These are phyloP conservation scores for Haematococcus lacustris DNA, from an alignment of 139 green algal species.

Conservation along the genomic window DNA sequence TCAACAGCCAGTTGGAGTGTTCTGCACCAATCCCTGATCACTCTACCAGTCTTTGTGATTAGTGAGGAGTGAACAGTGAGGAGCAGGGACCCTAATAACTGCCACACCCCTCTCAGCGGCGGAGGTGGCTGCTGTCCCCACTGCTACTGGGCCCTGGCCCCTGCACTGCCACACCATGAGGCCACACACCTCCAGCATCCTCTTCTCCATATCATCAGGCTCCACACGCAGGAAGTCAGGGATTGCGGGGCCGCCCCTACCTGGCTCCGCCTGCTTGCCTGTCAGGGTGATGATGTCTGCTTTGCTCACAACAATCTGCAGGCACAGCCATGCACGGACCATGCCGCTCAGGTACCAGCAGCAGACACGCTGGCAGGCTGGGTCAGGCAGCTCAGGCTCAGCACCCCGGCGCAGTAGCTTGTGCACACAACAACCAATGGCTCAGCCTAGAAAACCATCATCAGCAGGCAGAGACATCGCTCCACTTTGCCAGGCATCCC, in stretches of 20 bases:
- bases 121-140: too few species aligned
- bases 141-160: too few species aligned
- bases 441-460: not conserved
- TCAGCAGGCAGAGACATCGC: not conserved
- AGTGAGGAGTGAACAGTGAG: too few species aligned
- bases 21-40: too few species aligned
- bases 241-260: constrained; percentile 8
- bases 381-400: too few species aligned
- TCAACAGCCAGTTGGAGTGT: too few species aligned
- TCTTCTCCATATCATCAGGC: constrained; percentile 19
- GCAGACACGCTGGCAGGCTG: not conserved
- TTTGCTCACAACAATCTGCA: not conserved
- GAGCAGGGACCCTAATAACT: too few species aligned
- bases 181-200: not conserved
- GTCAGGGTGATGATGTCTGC: not conserved
- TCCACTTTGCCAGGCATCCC: not conserved
- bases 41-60: too few species aligned
- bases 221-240: constrained; percentile 29
- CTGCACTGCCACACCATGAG: not conserved
- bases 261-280: not conserved
- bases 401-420: too few species aligned
- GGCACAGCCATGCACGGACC: not conserved
- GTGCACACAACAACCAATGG: not conserved
- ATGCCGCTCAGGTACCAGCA: not conserved
- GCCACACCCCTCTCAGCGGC: too few species aligned